phyloP scores from a whole-genome alignment of 306 rosid species.

The Boehmeria nivea region DNA sequence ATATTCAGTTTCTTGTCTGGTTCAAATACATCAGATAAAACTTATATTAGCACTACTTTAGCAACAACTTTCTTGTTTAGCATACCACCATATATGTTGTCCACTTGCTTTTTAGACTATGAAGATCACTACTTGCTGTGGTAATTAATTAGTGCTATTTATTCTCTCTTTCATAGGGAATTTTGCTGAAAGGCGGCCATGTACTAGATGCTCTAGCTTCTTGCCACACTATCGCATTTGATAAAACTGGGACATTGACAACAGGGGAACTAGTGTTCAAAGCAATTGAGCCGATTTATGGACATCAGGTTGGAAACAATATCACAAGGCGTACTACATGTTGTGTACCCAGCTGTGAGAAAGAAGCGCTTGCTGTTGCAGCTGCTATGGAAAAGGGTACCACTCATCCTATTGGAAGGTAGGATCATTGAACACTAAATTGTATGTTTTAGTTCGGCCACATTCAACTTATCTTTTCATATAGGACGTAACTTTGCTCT shows the following conservation, averaged over 20 bases:
- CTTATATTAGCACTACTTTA: too few relatives aligned
- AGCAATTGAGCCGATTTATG: conserved; percentile 93
- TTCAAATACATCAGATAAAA: too few relatives aligned
- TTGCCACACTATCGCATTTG: conserved; percentile 89
- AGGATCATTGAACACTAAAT: conserved; percentile 22
- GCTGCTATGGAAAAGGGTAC: conserved; percentile 99
- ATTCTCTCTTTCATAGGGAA: conserved; percentile 51
- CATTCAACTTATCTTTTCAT: too few relatives aligned
- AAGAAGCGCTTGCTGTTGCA: conserved; percentile 97
- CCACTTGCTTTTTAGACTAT: too few relatives aligned
- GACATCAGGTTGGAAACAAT: conserved; percentile 42
- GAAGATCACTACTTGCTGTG: too few relatives aligned
- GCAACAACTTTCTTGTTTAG: not conserved
- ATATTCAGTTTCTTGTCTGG: too few relatives aligned
- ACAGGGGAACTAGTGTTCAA: conserved; percentile 89
- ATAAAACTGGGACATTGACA: conserved; percentile 95
- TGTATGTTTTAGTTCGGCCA: too few relatives aligned
- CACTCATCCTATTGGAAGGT: conserved; percentile 99
- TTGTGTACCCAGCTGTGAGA: conserved; percentile 90
- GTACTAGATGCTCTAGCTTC: conserved; percentile 93
- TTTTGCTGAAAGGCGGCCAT: conserved; percentile 93
- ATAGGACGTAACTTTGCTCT: too few relatives aligned
- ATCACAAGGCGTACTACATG: conserved; percentile 49
- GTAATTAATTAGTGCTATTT: too few relatives aligned
- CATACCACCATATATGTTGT: too few relatives aligned